Evolutionary conservation across 495 filamentous ascomycete genomes (phyloP).

Genomic region (Talaromyces wortmannii): DNA sequence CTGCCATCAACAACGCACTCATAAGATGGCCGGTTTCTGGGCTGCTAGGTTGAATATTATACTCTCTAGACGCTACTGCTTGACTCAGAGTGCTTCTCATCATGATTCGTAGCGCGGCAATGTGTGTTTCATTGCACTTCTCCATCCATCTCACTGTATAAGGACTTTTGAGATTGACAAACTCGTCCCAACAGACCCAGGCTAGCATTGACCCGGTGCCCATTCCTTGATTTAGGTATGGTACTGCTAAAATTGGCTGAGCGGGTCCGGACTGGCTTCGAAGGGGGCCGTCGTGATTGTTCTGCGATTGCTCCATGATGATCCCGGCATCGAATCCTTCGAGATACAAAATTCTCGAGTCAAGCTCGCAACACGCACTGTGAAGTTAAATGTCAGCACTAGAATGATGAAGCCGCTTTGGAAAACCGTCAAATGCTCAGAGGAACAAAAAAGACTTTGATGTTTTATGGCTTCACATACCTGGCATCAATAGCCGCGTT

Average conservation of each 20-base stretch:
- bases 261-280: not conserved
- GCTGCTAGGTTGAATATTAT: constrained; percentile 2
- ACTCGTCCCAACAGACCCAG: constrained; percentile 23
- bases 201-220: constrained; percentile 18
- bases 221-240: constrained; percentile 5
- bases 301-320: constrained; percentile 4
- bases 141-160: constrained; percentile 19
- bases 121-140: constrained; percentile 19
- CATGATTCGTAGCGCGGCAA: constrained; percentile 15
- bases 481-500: constrained; percentile 3
- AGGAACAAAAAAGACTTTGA: not conserved
- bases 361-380: constrained; percentile 1
- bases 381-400: not conserved
- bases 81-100: constrained; percentile 11
- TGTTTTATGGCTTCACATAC: not conserved
- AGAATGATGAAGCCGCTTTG: not conserved
- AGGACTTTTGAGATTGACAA: constrained; percentile 17
- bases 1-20: constrained; percentile 11
- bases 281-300: not conserved
- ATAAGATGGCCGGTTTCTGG: constrained; percentile 1
- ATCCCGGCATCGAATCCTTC: constrained; percentile 3
- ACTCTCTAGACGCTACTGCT: constrained; percentile 4
- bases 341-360: constrained; percentile 3
- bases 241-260: constrained; percentile 1
- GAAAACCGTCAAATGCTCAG: not conserved